Percentiles rank a stretch among this genome's conserved stretches.
Conservation (phyloP, 768 basidiomycete species). For the Inosperma sp. region DNA sequence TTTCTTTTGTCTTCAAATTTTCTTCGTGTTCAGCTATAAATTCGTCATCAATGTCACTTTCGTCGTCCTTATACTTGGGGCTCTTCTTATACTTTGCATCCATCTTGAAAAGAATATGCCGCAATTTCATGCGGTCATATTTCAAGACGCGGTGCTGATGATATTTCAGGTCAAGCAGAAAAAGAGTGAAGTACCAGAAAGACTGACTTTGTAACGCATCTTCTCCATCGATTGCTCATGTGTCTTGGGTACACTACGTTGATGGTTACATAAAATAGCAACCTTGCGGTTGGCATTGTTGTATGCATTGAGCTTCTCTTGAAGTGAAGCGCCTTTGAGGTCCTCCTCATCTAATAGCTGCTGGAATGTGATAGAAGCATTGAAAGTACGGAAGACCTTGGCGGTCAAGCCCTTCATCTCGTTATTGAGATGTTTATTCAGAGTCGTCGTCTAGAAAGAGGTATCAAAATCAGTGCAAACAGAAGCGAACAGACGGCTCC, state of each 20-base stretch:
- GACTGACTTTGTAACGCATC: constrained; percentile 77
- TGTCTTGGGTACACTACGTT: constrained; percentile 86
- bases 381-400: constrained; percentile 99
- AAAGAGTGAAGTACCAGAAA: constrained; percentile 2
- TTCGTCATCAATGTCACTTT: constrained; percentile 94
- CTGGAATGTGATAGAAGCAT: constrained; percentile 96
- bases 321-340: constrained; percentile 62
- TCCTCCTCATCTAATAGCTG: constrained; percentile 72
- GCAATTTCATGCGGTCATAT: constrained; percentile 96
- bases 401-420: constrained; percentile 99
- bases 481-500: constrained; percentile 25
- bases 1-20: constrained; percentile 67
- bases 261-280: constrained; percentile 99
- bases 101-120: constrained; percentile 75
- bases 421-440: constrained; percentile 89
- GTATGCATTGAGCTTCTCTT: constrained; percentile 96
- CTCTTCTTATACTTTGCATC: constrained; percentile 82
- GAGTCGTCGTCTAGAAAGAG: constrained; percentile 56
- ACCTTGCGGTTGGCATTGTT: constrained; percentile 97
- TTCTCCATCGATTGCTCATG: constrained; percentile 94
- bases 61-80: constrained; percentile 69
- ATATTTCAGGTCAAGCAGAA: constrained; percentile 7
- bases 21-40: constrained; percentile 82
- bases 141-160: constrained; percentile 78
- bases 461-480: constrained; percentile 16